Evolutionary conservation across 306 rosid species (phyloP).

Genomic region (Citrullus amarus): DNA sequence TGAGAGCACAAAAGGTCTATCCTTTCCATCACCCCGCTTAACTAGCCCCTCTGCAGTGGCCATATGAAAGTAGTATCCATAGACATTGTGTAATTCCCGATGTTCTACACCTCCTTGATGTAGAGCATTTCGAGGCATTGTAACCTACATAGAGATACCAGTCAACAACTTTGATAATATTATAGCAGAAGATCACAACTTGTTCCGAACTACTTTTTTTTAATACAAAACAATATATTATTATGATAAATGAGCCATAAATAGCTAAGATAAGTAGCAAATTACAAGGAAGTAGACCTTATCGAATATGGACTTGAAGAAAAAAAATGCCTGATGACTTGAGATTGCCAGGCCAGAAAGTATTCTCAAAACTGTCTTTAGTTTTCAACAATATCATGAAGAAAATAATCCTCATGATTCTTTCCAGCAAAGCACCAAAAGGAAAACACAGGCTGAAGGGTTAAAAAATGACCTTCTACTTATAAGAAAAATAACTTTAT

Average conservation of each 20-base stretch:
- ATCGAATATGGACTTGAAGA: not conserved
- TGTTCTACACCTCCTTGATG: constrained; percentile 74
- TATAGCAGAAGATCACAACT: not conserved
- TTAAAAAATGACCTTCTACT: not conserved
- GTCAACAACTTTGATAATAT: not conserved
- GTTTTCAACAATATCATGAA: not conserved
- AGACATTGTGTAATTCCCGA: constrained; percentile 84
- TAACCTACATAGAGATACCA: constrained; percentile 36
- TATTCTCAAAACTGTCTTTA: not conserved
- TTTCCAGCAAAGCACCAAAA: not conserved
- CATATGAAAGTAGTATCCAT: constrained; percentile 96
- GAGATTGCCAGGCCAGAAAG: not conserved
- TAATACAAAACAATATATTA: not conserved
- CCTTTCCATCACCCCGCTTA: constrained; percentile 78
- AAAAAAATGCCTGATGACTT: not conserved
- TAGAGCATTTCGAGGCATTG: constrained; percentile 93
- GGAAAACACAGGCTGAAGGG: not conserved
- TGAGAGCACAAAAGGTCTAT: constrained; percentile 83
- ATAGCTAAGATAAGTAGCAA: not conserved
- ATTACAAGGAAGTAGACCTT: not conserved
- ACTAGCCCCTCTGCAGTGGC: constrained; percentile 77
- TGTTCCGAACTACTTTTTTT: not conserved
- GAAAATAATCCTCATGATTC: not conserved
- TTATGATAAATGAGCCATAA: not conserved
- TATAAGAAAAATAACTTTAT: not conserved